These are phyloP conservation scores for Canavalia ensiformis DNA, from an alignment of 306 rosid genomes.

Conservation along the genomic window DNA sequence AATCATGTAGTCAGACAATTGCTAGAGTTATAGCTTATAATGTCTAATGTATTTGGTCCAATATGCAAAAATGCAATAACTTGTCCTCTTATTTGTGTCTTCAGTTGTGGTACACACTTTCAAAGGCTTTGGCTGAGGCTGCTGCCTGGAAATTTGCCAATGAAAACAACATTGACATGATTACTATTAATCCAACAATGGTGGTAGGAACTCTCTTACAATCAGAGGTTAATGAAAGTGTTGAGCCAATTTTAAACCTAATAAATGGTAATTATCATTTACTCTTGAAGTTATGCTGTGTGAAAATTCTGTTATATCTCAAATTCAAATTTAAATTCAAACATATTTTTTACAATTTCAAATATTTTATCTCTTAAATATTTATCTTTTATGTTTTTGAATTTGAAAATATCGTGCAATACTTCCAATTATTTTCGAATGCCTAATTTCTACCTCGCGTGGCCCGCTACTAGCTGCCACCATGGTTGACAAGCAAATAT, in stretches of 20 bases:
- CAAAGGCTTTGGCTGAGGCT: conserved; percentile 91
- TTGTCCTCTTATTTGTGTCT: conserved; percentile 29
- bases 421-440: no score
- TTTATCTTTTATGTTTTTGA: no score
- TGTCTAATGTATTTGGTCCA: conserved; percentile 11
- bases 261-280: conserved; percentile 63
- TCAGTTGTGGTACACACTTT: conserved; percentile 79
- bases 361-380: no score
- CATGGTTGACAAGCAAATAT: no score
- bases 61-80: not conserved
- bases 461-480: no score
- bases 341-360: no score
- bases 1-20: not conserved
- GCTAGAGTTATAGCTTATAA: not conserved
- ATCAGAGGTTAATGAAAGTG: conserved; percentile 75
- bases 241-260: conserved; percentile 58
- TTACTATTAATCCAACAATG: conserved; percentile 74
- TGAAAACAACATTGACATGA: conserved; percentile 79
- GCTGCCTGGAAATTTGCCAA: conserved; percentile 88
- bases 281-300: not conserved
- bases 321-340: no score
- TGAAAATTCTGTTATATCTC: not conserved
- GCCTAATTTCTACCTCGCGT: no score
- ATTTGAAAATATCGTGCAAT: no score
- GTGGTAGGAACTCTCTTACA: conserved; percentile 87